Conservation (phyloP, 768 basidiomycete genomes). For the Boletus barrowsii region DNA sequence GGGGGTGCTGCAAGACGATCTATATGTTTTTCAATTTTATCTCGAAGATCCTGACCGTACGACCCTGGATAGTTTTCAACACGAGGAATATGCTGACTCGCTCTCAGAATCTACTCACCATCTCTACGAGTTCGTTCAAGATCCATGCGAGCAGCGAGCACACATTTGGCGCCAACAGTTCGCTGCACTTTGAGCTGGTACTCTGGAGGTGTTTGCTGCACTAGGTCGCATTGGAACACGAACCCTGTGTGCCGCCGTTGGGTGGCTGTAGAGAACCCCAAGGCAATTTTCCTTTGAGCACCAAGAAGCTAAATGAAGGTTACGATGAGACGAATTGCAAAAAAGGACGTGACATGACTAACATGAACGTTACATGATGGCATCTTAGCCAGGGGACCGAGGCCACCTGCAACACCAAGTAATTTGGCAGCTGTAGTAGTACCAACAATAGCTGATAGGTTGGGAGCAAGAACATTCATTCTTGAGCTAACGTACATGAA, state of each 20-base stretch:
- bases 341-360: slow-evolving; percentile 28
- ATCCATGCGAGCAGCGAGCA: slow-evolving; percentile 90
- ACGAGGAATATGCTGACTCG: neutral
- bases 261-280: slow-evolving; percentile 85
- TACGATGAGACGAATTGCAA: slow-evolving; percentile 1
- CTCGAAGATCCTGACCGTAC: slow-evolving; percentile 78
- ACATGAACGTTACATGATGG: slow-evolving; percentile 95
- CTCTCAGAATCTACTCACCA: slow-evolving; percentile 44
- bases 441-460: slow-evolving; percentile 97
- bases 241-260: slow-evolving; percentile 95
- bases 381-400: slow-evolving; percentile 88
- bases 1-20: slow-evolving; percentile 92
- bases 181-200: slow-evolving; percentile 91
- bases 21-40: slow-evolving; percentile 91
- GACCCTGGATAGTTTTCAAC: slow-evolving; percentile 41
- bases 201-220: slow-evolving; percentile 82
- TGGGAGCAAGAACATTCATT: slow-evolving; percentile 98
- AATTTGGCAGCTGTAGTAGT: slow-evolving; percentile 98
- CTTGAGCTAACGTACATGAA: slow-evolving; percentile 99
- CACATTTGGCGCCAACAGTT: slow-evolving; percentile 89
- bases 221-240: slow-evolving; percentile 90
- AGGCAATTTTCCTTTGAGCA: slow-evolving; percentile 87
- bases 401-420: slow-evolving; percentile 93
- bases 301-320: slow-evolving; percentile 71
- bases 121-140: slow-evolving; percentile 80